Base-by-base conservation (phyloP, 148 eudicot species). In the Chenopodium berlandieri region DNA sequence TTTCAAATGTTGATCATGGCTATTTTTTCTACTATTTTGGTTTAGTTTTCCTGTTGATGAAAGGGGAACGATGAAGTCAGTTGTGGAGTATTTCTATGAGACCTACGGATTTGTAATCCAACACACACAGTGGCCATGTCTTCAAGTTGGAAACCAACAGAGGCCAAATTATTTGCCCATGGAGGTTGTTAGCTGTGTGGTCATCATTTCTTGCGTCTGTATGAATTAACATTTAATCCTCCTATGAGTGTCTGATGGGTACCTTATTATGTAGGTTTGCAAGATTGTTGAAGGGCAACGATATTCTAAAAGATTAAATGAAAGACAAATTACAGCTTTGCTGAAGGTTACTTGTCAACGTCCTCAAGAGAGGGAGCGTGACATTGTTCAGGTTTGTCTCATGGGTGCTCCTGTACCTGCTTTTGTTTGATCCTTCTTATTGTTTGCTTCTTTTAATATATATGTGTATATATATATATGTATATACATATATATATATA, bases 221-320 rank as follows among this genome's bases (percentile, higher is more conserved):
- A 72, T 2, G 56, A 70, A 34, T 4, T 32, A 6, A 16, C 22
- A 9, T 25, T 32, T 37, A 30, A 16, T 60, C 34, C 19, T 3
- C 1, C n/a, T 47, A 7, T 48, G 12, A 32, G 32, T 75, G 72
- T 20, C 27, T 62, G 78, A 76, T 76, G 0, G 71, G 75, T 46
- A 31, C 22, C 52, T 80, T 66, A 32, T 32, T n/a, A 14, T 62
- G 46, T 70, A 91, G 94, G 97, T 93, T 14, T 94, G 98, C 82
- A 94, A 92, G 83, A 94, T 94, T 80, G 97, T 94, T 11, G 94
- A 90, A 84, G 98, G 98, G 2, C 98, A 94, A 82, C 78, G 98
- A 58, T 94, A 94, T 78, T 91, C 98, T 0, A 94, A 94, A 77
- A 85, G 97, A 79, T 73, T 94, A 85, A 92, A 91, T 86, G 94